Evolutionary conservation across 2,329 filamentous ascomycete genomes (phyloP).

Genomic region (Exophiala spinifera): DNA sequence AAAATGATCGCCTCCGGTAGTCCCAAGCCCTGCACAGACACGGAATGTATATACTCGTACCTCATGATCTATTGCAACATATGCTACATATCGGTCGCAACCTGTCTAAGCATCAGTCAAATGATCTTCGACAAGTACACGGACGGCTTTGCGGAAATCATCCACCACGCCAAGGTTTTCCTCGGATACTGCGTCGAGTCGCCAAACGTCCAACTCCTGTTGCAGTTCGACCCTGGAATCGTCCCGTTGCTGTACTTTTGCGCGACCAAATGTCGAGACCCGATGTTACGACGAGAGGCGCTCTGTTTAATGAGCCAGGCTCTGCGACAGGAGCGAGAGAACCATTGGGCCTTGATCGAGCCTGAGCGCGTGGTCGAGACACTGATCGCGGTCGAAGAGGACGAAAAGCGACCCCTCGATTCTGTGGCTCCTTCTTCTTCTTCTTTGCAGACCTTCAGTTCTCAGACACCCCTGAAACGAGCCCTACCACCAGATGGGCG

Average conservation of each 20-base stretch:
- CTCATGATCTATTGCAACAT: conserved; percentile 22
- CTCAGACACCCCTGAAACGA: neutral
- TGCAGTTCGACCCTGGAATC: conserved; percentile 11
- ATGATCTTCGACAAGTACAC: conserved; percentile 18
- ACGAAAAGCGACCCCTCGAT: neutral
- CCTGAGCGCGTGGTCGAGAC: conserved; percentile 15
- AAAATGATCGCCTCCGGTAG: conserved; percentile 6
- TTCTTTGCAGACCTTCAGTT: neutral
- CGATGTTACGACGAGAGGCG: conserved; percentile 18
- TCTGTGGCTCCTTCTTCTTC: too few species aligned
- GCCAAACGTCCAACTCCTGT: neutral
- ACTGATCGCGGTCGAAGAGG: conserved; percentile 20
- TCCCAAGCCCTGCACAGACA: conserved; percentile 1
- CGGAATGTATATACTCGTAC: conserved; percentile 14
- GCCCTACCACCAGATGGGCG: conserved; percentile 20
- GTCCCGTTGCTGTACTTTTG: conserved; percentile 23
- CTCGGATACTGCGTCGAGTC: conserved; percentile 1
- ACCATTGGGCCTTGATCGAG: conserved; percentile 16
- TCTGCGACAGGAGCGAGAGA: conserved; percentile 6
- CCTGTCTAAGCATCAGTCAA: conserved; percentile 14
- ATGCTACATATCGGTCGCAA: conserved; percentile 19
- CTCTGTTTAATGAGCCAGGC: conserved; percentile 17
- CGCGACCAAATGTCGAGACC: conserved; percentile 21
- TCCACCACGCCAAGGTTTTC: conserved; percentile 16
- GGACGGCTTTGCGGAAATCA: conserved; percentile 16